Conservation (phyloP, 2,329 filamentous ascomycete species). For the Alternaria alternata region DNA sequence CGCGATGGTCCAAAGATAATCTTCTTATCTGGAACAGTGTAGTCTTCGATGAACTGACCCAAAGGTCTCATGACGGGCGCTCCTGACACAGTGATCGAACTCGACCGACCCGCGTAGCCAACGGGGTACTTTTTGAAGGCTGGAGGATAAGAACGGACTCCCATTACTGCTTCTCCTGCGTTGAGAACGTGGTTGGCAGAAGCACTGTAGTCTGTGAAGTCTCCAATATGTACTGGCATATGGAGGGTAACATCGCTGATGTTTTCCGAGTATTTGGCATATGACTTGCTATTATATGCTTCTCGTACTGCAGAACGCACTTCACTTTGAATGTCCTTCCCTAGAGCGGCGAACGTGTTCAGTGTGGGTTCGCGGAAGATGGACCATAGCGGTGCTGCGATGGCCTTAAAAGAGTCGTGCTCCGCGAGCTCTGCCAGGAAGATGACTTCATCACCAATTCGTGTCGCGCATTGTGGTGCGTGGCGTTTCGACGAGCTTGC, state of each 20-base stretch:
- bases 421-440: constrained; percentile 59
- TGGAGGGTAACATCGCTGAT: constrained; percentile 59
- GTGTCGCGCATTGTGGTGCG: constrained; percentile 58
- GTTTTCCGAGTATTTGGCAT: constrained; percentile 27
- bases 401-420: constrained; percentile 36
- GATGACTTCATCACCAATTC: constrained; percentile 60
- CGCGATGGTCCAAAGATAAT: constrained; percentile 57
- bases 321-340: constrained; percentile 48
- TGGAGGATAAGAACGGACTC: constrained; percentile 31
- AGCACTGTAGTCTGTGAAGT: constrained; percentile 67
- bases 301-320: constrained; percentile 55
- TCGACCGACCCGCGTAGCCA: constrained; percentile 62
- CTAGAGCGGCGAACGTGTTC: constrained; percentile 61
- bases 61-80: constrained; percentile 42
- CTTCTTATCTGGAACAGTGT: constrained; percentile 54
- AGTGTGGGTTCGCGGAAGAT: constrained; percentile 50
- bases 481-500: constrained; percentile 32
- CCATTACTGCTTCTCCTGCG: constrained; percentile 50
- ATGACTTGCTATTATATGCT: constrained; percentile 35
- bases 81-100: constrained; percentile 62
- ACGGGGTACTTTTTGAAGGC: constrained; percentile 50
- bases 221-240: constrained; percentile 63
- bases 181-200: constrained; percentile 63
- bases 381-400: constrained; percentile 26
- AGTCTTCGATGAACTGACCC: constrained; percentile 39